These are phyloP conservation scores for Leccinum incarnatum DNA, from an alignment of 768 basidiomycete genomes.

Conservation along the genomic window DNA sequence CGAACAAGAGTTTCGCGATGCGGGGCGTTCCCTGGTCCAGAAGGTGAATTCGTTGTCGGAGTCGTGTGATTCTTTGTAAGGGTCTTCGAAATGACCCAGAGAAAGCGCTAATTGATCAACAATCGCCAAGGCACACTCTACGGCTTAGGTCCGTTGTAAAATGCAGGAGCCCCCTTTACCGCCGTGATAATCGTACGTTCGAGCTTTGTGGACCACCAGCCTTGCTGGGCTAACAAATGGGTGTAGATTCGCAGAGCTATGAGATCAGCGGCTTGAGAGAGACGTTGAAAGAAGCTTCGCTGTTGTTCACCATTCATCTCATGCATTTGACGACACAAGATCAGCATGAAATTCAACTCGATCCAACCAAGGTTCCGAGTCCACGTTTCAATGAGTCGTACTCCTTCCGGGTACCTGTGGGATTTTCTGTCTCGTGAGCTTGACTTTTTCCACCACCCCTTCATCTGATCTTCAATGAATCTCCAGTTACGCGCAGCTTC, in stretches of 20 bases:
- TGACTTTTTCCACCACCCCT: neutral
- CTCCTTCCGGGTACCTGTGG: slow-evolving; percentile 24
- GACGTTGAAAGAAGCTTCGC: slow-evolving; percentile 16
- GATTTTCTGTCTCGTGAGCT: slow-evolving; percentile 25
- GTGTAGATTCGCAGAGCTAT: slow-evolving; percentile 14
- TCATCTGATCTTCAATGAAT: neutral
- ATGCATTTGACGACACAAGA: slow-evolving; percentile 32
- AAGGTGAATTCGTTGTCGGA: slow-evolving; percentile 19
- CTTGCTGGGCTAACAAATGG: neutral
- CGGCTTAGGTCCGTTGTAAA: slow-evolving; percentile 8
- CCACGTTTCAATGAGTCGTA: slow-evolving; percentile 27
- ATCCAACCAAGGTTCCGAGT: slow-evolving; percentile 18
- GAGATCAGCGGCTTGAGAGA: slow-evolving; percentile 20
- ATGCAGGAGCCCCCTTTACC: neutral
- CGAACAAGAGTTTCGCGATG: slow-evolving; percentile 18
- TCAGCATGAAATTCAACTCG: slow-evolving; percentile 28
- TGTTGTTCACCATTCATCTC: slow-evolving; percentile 26
- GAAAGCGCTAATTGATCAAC: neutral
- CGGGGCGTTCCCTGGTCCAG: slow-evolving; percentile 11
- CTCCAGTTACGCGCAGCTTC: slow-evolving; percentile 39
- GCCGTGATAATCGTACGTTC: neutral
- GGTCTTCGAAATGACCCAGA: neutral
- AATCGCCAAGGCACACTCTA: slow-evolving; percentile 14
- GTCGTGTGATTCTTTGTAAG: slow-evolving; percentile 20
- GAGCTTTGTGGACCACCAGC: no score